Evolutionary conservation across 148 eudicot genomes (phyloP), one percentile per base, ranked within the genome.

Genomic region (Oxyria digyna): DNA sequence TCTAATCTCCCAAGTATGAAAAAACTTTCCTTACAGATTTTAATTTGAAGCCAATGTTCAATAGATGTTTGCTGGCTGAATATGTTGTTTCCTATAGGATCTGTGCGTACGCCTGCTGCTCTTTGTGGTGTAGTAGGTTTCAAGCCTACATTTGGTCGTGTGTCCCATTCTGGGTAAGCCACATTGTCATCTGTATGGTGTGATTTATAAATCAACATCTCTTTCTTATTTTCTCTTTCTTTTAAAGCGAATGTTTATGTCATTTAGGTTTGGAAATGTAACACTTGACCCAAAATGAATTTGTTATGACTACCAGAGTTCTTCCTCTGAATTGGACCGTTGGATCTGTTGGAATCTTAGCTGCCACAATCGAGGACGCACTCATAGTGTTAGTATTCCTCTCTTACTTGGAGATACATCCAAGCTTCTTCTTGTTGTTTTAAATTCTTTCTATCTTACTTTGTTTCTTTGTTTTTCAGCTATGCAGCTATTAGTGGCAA

Each of bases 21-120:
- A 38, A 38, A 38, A 38, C 41, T 10, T 5, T 38, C 8, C 8
- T 5, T 38, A 38, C 6, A 35, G 38, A 35, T 35, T 35, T 35
- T 35, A 35, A 2, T 35, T 35, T 35, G 38, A 35, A 35, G 38
- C 3, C 6, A 35, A 35, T 35, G 38, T 35, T 35, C 38, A 35
- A n/a, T 35, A 35, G 4, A 35, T 6, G 6, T 2, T 6, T 26
- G n/a, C 6, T 29, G 23, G 10, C 10, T 24, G 18, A 14, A 62
- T 20, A 62, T 27, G 67, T 2, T 9, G 18, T 14, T 62, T 15
- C 20, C 40, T 67, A 10, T 46, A 94, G 97, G 97, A 66, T 95
- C 99, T 72, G 96, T 95, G 35, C 79, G 99, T 45, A 77, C 90
- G 82, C 99, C 99, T 74, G 99, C 99, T 41, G 87, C 99, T 80